Evolutionary conservation across 2,329 filamentous ascomycete species (phyloP), one percentile per base, ranked within the genome.

Genomic region (Aspergillus clavatus): DNA sequence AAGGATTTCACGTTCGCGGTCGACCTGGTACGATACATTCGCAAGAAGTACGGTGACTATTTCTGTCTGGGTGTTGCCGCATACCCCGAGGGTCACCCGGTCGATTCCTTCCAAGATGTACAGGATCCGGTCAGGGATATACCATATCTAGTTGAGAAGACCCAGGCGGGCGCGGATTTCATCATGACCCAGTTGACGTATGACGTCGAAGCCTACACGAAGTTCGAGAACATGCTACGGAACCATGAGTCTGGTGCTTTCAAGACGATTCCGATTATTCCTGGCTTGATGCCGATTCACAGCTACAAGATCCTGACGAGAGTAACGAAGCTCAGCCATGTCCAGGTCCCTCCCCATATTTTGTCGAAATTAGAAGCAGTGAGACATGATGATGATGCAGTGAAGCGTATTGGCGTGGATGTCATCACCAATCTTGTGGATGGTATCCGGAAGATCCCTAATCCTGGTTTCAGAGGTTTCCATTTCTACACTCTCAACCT

Each of bases 151-250:
- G 81, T 95, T 8, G 89, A 95, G 55, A 98, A 98, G 76, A 86
- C 85, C 1, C 77, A 84, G 57, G 93, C 93, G 3, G 93, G 93
- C 1, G 93, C 90, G 40, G 90, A 97, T 70, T 98, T 98, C 63
- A 86, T 98, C 69, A 95, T 98, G 88, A 97, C 93, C 1, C 93
- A 98, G 68, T 77, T 98, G 7, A 97, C 96, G 69, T 98, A 95
- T 67, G 89, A 97, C 62, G 79, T 89, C 19, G 77, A 86, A 3
- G 87, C 87, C 14, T 98, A 94, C 63, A 79, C 83, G 44, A 74
- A 74, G 26, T 97, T 94, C 61, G 91, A 97, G 71, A 78, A 73
- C 53, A 80, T 77, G 40, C 68, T 98, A 54, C 77, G 89, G 48
- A 80, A 84, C 42, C 89, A 98, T 60, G 81, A 87, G 38, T 94